phyloP scores from a whole-genome alignment of 108 stramenopile species.

The Hondaea fermentalgiana region DNA sequence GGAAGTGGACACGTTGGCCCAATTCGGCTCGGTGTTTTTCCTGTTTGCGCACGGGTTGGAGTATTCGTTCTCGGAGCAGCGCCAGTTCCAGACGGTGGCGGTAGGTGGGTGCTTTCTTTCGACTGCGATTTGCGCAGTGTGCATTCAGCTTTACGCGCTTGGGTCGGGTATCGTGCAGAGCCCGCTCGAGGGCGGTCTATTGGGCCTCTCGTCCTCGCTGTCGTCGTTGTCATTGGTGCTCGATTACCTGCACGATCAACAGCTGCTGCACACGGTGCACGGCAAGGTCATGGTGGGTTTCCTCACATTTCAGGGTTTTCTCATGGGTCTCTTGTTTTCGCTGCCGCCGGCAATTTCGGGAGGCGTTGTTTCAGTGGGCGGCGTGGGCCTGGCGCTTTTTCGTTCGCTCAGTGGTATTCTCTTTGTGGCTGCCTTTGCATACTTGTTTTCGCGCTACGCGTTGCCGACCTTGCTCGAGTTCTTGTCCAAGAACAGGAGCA shows the following conservation, averaged over 20 bases:
- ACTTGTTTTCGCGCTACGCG: background rate
- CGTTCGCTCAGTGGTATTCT: background rate
- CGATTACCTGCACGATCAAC: background rate
- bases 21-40: slow-evolving; percentile 23
- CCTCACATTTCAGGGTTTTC: slow-evolving; percentile 19
- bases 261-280: background rate
- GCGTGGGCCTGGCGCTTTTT: background rate
- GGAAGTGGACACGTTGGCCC: slow-evolving; percentile 6
- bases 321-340: slow-evolving; percentile 26
- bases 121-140: slow-evolving; percentile 1
- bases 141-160: background rate
- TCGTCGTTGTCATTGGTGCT: background rate
- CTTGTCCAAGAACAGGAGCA: background rate
- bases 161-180: background rate
- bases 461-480: background rate
- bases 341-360: slow-evolving; percentile 6
- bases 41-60: slow-evolving; percentile 22
- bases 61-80: slow-evolving; percentile 9
- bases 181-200: background rate
- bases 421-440: background rate
- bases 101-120: background rate
- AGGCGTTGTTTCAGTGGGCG: background rate
- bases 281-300: slow-evolving; percentile 10
- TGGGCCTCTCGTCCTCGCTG: slow-evolving; percentile 16
- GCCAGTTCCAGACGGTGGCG: slow-evolving; percentile 6